Percentiles rank a stretch among this genome's conserved stretches.
phyloP scores from a whole-genome alignment of 768 basidiomycete genomes.

The Mycena kentingensis region DNA sequence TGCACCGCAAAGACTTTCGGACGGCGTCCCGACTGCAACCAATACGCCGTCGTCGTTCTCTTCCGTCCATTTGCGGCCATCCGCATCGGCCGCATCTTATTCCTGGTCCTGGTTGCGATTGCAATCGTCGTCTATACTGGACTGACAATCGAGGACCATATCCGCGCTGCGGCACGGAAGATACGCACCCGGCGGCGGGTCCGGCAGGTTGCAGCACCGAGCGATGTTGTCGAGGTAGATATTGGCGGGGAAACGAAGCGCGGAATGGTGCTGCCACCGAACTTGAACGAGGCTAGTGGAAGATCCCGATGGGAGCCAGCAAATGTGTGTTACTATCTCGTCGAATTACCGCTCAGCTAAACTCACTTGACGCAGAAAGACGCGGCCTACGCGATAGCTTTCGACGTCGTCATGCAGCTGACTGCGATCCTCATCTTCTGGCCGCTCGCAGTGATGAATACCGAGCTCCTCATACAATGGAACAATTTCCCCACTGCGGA shows the following conservation, averaged over 20 bases:
- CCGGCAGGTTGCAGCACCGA: background rate
- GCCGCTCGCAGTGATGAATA: constrained; percentile 8
- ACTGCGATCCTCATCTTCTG: background rate
- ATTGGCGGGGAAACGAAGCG: background rate
- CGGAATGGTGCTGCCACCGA: background rate
- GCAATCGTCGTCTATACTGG: background rate
- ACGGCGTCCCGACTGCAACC: constrained; percentile 15
- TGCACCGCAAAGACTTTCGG: constrained; percentile 15
- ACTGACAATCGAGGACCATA: background rate
- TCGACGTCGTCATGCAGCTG: background rate
- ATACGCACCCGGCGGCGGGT: background rate
- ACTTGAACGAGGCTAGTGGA: background rate
- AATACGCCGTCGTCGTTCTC: constrained; percentile 17
- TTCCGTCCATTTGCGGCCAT: constrained; percentile 23
- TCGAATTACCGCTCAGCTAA: background rate
- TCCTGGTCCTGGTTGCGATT: background rate
- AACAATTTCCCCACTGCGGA: constrained; percentile 11
- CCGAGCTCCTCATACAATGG: constrained; percentile 15
- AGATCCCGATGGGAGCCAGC: background rate
- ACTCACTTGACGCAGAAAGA: background rate
- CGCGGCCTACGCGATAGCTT: background rate
- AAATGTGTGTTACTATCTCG: background rate
- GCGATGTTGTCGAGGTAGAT: no score
- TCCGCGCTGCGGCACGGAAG: background rate
- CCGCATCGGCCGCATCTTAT: constrained; percentile 5